These are phyloP conservation scores for Aureococcus anophagefferens DNA, from an alignment of 108 stramenopile genomes.

Conservation along the genomic window DNA sequence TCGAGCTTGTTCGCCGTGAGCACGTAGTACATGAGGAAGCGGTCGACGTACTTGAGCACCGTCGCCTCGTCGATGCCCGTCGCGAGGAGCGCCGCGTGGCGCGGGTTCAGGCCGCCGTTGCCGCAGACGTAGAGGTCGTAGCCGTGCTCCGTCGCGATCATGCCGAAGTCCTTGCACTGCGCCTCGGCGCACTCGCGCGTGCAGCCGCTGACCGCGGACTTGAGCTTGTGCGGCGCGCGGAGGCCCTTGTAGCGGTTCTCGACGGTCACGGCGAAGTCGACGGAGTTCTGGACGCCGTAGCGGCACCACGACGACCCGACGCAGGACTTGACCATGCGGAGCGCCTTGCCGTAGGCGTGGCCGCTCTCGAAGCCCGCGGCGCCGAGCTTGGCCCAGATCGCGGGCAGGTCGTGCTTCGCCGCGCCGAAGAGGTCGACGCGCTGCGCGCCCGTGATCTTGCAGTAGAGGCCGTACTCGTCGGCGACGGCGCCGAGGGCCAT, in stretches of 20 bases:
- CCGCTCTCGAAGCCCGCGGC: slow-evolving; percentile 77
- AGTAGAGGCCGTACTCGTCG: slow-evolving; percentile 71
- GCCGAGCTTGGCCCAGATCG: slow-evolving; percentile 83
- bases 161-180: slow-evolving; percentile 78
- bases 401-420: slow-evolving; percentile 77
- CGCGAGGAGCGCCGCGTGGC: slow-evolving; percentile 78
- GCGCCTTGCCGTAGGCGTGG: slow-evolving; percentile 85
- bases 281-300: slow-evolving; percentile 79
- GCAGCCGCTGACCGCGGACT: slow-evolving; percentile 77
- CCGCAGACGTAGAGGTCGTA: slow-evolving; percentile 85
- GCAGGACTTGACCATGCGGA: slow-evolving; percentile 84
- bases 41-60: slow-evolving; percentile 72
- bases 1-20: slow-evolving; percentile 77
- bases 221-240: slow-evolving; percentile 86
- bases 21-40: slow-evolving; percentile 88
- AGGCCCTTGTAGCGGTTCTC: slow-evolving; percentile 89
- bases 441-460: slow-evolving; percentile 82
- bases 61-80: slow-evolving; percentile 79
- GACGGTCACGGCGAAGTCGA: slow-evolving; percentile 70
- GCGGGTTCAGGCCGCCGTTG: slow-evolving; percentile 74
- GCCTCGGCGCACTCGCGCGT: slow-evolving; percentile 86
- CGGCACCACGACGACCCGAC: slow-evolving; percentile 89
- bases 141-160: slow-evolving; percentile 84
- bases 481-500: slow-evolving; percentile 73
- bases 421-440: slow-evolving; percentile 85